Conservation (phyloP, 352 stramenopile species). For the Phytophthora capsici region DNA sequence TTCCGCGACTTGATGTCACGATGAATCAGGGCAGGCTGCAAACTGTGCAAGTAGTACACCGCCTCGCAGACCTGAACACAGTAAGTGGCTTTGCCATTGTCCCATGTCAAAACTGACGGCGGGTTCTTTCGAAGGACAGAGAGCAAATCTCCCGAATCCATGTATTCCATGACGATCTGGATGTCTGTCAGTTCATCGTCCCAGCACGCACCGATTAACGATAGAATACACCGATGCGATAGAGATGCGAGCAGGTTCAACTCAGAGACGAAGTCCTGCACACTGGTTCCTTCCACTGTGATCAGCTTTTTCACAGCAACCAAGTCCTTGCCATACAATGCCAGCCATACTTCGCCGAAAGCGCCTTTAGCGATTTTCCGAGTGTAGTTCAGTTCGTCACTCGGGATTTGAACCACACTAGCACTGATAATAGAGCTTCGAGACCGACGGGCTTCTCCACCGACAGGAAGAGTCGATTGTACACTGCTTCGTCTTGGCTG, state of each 20-base stretch:
- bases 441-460: conserved; percentile 19
- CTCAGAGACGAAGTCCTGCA: conserved; percentile 77
- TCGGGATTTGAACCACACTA: conserved; percentile 62
- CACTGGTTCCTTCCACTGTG: conserved; percentile 54
- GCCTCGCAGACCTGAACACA: conserved; percentile 84
- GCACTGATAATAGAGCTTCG: conserved; percentile 46
- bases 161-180: conserved; percentile 86
- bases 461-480: conserved; percentile 33
- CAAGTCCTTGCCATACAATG: conserved; percentile 64
- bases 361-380: conserved; percentile 81
- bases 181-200: conserved; percentile 71
- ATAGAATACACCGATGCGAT: conserved; percentile 77
- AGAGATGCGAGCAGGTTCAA: conserved; percentile 83
- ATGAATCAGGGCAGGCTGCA: conserved; percentile 90
- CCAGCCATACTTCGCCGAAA: conserved; percentile 86
- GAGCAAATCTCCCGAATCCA: conserved; percentile 75
- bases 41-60: conserved; percentile 89
- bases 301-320: conserved; percentile 88
- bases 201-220: conserved; percentile 76
- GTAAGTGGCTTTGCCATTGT: conserved; percentile 70
- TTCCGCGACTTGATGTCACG: conserved; percentile 93
- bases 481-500: conserved; percentile 42
- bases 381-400: conserved; percentile 80
- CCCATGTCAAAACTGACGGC: conserved; percentile 59
- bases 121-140: conserved; percentile 59